Base-by-base conservation (phyloP, 2,329 filamentous ascomycete species). In the Paraphoma sp. region DNA sequence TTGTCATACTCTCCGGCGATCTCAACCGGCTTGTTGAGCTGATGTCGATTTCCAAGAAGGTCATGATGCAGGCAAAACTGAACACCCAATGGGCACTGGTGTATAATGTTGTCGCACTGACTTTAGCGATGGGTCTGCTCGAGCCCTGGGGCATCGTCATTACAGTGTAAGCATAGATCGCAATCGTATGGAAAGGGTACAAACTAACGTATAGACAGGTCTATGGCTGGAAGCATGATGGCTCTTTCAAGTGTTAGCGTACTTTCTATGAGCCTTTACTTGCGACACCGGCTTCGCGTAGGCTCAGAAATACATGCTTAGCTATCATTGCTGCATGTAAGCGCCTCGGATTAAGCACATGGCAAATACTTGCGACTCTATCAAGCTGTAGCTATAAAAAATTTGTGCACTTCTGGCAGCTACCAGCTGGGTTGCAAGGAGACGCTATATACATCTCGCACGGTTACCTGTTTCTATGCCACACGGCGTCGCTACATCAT, bases 91-190 rank as follows among this genome's bases (percentile, higher is more conserved):
- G 51, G 51, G 48, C 55, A 5, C 33, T 54, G 17, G 28, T 54
- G 3, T 57, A 57, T 23, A 54, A 57, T 23, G 14, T 38, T 11
- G 9, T 54, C 12, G 55, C 51, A 8, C 18, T 57, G n/a, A 57
- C 47, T 41, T 10, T 57, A 29, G 51, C 51, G 2, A 30, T 48
- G 47, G 55, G 50, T 1, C 3, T 51, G 11, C 51, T 48, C 29
- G 51, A 51, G 11, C 16, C 12, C 4, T 53, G 42, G 55, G 55
- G 50, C 18, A 23, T 51, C 33, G 17, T 28, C 0, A 48, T 57
- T 29, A 51, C 33, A 12, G 42, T 36, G 43, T 51, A 45, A 51
- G 49, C 14, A n/a, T 4, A 23, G 9, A 10, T 7, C 6, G 33
- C 10, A 3, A 14, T 2, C 14, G 9, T 36, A 6, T 10, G 33